Base-by-base conservation (phyloP, 176 grass and related monocot genomes). In the Eleusine indica region DNA sequence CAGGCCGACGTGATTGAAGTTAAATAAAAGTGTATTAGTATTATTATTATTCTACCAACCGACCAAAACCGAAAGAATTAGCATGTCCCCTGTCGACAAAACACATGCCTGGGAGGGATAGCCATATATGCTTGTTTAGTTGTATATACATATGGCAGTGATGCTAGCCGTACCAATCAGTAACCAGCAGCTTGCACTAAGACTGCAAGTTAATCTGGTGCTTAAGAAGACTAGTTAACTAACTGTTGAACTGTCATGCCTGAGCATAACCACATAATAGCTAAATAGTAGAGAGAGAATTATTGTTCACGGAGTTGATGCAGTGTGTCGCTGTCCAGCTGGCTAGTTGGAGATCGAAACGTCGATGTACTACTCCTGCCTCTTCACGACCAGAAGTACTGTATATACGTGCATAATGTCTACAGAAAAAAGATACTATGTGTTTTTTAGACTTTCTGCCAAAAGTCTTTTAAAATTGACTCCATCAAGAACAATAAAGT, bases 31-130 rank as follows among this genome's bases (percentile, higher is more conserved):
- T 3, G 25, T 30, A 62, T 62, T n/a, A 25, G 58, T 28, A 28
- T 62, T 62, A 62, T 56, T 18, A 56, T 57, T 58, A 39, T 28
- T n/a, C 53, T 28, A 63, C 75, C 75, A 78, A 78, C 75, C 75
- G 75, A 78, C 76, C 76, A 79, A 66, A 18, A 7, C 76, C 76
- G 43, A 18, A 37, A 37, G 76, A 79, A 79, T 48, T 66, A 49
- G 77, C 77, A n/a, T 66, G 77, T 79, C 29, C 62, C 43, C 77
- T 67, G 43, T 12, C 43, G 77, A 79, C 61, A 49, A 79, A 38
- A 48, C 28, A 67, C 28, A 74, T 29, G 77, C 43, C 16, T 66
- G 58, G 25, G 61, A 64, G 64, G 64, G 28, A 7, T 16, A 66
- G 13, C 29, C 30, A 66, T 35, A 35, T 66, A 66, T 66, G 30